These are phyloP conservation scores for Serendipita sp. DNA, from an alignment of 768 basidiomycete species.

Conservation along the genomic window DNA sequence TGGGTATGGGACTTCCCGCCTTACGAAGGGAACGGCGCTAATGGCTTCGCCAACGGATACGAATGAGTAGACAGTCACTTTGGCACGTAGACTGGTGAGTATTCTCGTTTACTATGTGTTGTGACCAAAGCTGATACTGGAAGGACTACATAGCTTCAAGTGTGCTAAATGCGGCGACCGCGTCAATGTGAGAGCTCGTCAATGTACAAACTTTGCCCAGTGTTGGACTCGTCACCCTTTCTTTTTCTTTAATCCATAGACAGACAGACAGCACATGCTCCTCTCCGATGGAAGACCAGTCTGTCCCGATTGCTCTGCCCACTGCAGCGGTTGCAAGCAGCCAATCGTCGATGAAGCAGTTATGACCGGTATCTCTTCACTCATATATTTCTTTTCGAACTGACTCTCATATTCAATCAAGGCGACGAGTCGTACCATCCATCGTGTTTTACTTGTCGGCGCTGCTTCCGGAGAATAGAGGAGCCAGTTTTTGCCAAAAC, in stretches of 20 bases:
- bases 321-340: constrained; percentile 84
- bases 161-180: constrained; percentile 90
- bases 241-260: constrained; percentile 25
- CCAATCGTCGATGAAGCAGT: constrained; percentile 98
- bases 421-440: constrained; percentile 96
- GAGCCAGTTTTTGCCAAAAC: constrained; percentile 99
- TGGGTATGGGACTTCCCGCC: constrained; percentile 46
- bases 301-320: constrained; percentile 83
- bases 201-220: too few species aligned
- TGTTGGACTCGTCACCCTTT: constrained; percentile 16
- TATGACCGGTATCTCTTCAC: constrained; percentile 51
- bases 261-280: constrained; percentile 91
- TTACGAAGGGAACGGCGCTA: too few species aligned
- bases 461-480: constrained; percentile 87
- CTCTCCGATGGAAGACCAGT: constrained; percentile 97
- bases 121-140: constrained; percentile 3
- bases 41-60: too few species aligned
- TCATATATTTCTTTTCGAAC: not conserved
- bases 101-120: not conserved
- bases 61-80: constrained; percentile 59
- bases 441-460: constrained; percentile 95
- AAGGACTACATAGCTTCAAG: constrained; percentile 48
- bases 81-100: constrained; percentile 71
- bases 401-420: not conserved
- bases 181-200: constrained; percentile 32